phyloP scores from a whole-genome alignment of 2,329 filamentous ascomycete genomes.

The Emergomyces africanus region DNA sequence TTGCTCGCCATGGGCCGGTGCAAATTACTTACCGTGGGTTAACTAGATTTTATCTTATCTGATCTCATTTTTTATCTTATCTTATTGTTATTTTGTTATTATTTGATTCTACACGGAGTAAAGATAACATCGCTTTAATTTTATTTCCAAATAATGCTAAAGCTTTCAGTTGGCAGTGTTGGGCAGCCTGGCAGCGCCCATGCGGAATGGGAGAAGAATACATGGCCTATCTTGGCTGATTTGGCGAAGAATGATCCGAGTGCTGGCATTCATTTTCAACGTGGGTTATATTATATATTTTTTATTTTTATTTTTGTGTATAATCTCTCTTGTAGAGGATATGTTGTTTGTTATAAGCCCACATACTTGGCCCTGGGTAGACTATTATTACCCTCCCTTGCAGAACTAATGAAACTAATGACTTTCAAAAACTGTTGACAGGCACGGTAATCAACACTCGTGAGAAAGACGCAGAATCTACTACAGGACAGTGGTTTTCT shows the following conservation, averaged over 20 bases:
- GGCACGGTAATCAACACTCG: constrained; percentile 46
- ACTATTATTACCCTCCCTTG: background rate
- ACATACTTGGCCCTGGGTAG: no score
- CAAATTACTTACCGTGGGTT: constrained; percentile 61
- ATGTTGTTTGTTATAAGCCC: background rate
- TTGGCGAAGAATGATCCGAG: constrained; percentile 56
- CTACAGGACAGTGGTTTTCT: constrained; percentile 48
- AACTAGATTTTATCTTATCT: no score
- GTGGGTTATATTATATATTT: constrained; percentile 27
- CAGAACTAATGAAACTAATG: background rate
- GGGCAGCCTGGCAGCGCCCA: constrained; percentile 26
- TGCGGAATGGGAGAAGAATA: constrained; percentile 46
- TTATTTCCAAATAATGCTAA: no score
- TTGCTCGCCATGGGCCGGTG: constrained; percentile 78
- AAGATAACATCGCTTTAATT: no score
- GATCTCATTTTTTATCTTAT: no score
- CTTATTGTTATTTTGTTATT: no score
- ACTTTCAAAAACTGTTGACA: constrained; percentile 12
- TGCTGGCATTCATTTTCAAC: constrained; percentile 68
- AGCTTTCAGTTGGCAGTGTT: constrained; percentile 17
- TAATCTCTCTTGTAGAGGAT: background rate
- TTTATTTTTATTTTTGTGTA: background rate
- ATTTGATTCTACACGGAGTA: no score
- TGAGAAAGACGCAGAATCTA: constrained; percentile 47
- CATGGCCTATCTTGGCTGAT: constrained; percentile 50